Percentiles rank a stretch among this genome's conserved stretches.
phyloP scores from a whole-genome alignment of 2,329 filamentous ascomycete genomes.

The Nemania serpens region DNA sequence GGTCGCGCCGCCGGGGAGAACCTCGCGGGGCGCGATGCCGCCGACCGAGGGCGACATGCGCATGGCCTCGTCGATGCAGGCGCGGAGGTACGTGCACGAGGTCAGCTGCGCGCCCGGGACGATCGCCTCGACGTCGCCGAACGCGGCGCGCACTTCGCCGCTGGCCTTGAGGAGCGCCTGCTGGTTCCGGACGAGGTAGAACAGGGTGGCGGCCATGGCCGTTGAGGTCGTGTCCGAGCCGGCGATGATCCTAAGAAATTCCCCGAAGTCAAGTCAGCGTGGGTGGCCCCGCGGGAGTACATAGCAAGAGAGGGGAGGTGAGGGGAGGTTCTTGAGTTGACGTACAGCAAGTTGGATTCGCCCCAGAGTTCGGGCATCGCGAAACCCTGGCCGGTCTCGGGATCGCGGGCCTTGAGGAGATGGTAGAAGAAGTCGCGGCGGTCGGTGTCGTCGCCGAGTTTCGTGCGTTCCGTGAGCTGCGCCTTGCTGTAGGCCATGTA shows the following conservation, averaged over 20 bases:
- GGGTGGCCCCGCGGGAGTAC: too few species aligned
- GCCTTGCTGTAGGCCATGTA: slow-evolving; percentile 74
- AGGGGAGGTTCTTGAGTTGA: slow-evolving; percentile 7
- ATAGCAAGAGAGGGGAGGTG: too few species aligned
- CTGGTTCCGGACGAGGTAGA: slow-evolving; percentile 63
- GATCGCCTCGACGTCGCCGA: slow-evolving; percentile 59
- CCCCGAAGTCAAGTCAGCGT: not conserved
- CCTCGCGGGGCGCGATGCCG: slow-evolving; percentile 63
- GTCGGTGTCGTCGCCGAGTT: slow-evolving; percentile 66
- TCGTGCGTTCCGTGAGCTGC: slow-evolving; percentile 69
- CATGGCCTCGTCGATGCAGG: slow-evolving; percentile 69
- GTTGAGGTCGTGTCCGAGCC: slow-evolving; percentile 75
- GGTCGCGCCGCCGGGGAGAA: slow-evolving; percentile 58
- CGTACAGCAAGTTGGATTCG: slow-evolving; percentile 69
- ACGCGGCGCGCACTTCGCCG: slow-evolving; percentile 57
- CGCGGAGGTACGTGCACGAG: slow-evolving; percentile 62
- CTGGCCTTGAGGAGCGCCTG: slow-evolving; percentile 52
- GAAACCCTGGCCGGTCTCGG: slow-evolving; percentile 71
- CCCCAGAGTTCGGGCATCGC: slow-evolving; percentile 70
- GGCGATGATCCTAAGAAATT: slow-evolving; percentile 62
- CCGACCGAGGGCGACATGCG: slow-evolving; percentile 65
- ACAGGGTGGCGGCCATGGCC: slow-evolving; percentile 65
- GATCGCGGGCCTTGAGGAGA: slow-evolving; percentile 71
- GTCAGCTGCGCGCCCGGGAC: slow-evolving; percentile 54
- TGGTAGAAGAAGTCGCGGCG: slow-evolving; percentile 79